A percentile compares a stretch with the other conserved stretches of the same genome.
phyloP scores from a whole-genome alignment of 148 eudicot genomes.

The Mesembryanthemum crystallinum region DNA sequence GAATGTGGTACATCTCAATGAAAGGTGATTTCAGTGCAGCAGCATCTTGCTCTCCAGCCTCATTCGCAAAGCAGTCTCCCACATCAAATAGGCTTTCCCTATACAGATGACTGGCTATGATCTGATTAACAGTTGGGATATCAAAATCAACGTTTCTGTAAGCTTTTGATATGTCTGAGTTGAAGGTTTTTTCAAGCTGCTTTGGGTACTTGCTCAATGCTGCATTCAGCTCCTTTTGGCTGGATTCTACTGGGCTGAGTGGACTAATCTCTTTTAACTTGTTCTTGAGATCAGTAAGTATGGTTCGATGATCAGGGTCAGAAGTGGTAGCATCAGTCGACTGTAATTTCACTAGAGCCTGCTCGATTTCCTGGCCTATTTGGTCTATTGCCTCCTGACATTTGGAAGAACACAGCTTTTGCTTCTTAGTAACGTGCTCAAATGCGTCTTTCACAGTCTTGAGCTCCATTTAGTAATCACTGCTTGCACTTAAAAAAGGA shows the following conservation, averaged over 20 bases:
- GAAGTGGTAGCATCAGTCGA: constrained; percentile 27
- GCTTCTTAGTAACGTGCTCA: constrained; percentile 83
- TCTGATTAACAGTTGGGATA: constrained; percentile 57
- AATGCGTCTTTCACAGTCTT: constrained; percentile 71
- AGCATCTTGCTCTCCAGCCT: constrained; percentile 45
- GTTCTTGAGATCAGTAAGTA: constrained; percentile 58
- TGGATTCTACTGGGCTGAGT: constrained; percentile 52
- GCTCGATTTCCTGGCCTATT: constrained; percentile 59
- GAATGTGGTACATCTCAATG: constrained; percentile 61
- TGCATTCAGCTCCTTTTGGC: constrained; percentile 67
- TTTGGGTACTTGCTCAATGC: constrained; percentile 68
- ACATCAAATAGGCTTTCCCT: constrained; percentile 67
- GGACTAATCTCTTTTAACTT: constrained; percentile 72
- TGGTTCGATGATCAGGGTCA: constrained; percentile 36
- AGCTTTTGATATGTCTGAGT: constrained; percentile 76
- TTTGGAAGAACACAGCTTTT: constrained; percentile 59
- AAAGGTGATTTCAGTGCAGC: constrained; percentile 48
- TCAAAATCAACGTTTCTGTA: constrained; percentile 64
- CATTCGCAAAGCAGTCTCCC: constrained; percentile 71
- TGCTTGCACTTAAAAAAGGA: neutral
- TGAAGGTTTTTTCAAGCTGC: constrained; percentile 69
- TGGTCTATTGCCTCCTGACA: constrained; percentile 58
- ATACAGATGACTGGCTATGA: constrained; percentile 71
- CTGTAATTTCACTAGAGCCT: constrained; percentile 51
- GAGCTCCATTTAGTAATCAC: constrained; percentile 52